Evolutionary conservation across 106 monocot genomes (phyloP).

Genomic region (Hemerocallis citrina): DNA sequence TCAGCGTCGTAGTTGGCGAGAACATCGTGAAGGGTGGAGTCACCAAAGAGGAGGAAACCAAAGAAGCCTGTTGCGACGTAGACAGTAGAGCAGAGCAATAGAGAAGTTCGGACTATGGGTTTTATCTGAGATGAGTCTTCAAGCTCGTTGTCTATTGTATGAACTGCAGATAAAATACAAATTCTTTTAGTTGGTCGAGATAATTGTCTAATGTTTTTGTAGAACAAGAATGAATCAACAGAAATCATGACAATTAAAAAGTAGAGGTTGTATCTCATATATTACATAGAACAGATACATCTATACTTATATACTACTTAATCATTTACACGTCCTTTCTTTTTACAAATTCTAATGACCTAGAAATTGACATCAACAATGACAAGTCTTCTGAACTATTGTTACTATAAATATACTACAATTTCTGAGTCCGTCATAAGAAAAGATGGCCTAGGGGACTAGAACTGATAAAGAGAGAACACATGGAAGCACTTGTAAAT

Average conservation of each 20-base stretch:
- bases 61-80: conserved; percentile 69
- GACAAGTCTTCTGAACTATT: no score
- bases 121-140: conserved; percentile 49
- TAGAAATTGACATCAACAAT: no score
- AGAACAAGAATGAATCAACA: not conserved
- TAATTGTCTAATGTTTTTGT: not conserved
- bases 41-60: conserved; percentile 66
- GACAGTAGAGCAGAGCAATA: conserved; percentile 46
- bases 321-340: no score
- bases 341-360: no score
- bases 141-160: conserved; percentile 65
- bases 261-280: not conserved
- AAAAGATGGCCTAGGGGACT: no score
- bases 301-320: no score
- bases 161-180: conserved; percentile 37
- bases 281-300: not conserved
- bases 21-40: conserved; percentile 67
- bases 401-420: no score
- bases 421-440: no score
- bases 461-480: no score
- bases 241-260: not conserved
- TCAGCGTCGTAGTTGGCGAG: conserved; percentile 78
- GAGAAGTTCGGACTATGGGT: conserved; percentile 44
- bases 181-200: not conserved
- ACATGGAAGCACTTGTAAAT: no score